Conservation (phyloP, 148 eudicot species). For the Diospyros kaki region DNA sequence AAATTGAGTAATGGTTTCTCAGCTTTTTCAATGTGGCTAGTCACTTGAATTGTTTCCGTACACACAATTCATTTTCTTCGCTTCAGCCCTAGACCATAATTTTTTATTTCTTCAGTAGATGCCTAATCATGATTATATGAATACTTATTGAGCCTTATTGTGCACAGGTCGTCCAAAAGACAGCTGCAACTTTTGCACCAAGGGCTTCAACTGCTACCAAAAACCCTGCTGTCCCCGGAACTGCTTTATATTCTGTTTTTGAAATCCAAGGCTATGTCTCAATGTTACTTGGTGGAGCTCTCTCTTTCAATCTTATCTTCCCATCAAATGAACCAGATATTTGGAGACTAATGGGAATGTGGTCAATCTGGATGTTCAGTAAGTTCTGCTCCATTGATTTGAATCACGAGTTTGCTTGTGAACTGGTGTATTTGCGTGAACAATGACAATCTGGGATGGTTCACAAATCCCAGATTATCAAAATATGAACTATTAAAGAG, state of each 20-base stretch:
- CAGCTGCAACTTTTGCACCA: conserved; percentile 98
- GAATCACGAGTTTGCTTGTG: conserved; percentile 2
- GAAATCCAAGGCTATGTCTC: conserved; percentile 85
- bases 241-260: conserved; percentile 62
- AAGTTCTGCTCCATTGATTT: conserved; percentile 30
- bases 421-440: not conserved
- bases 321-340: conserved; percentile 92
- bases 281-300: conserved; percentile 84
- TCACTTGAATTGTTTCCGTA: not conserved
- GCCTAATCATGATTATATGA: not conserved
- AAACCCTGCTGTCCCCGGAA: conserved; percentile 94
- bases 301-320: conserved; percentile 88
- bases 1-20: not conserved
- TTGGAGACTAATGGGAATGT: conserved; percentile 99
- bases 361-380: conserved; percentile 99
- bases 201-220: conserved; percentile 82
- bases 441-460: not conserved
- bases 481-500: no score
- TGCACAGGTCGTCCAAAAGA: conserved; percentile 72
- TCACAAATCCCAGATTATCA: no score
- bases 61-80: not conserved
- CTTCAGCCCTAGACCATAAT: not conserved
- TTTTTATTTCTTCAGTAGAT: not conserved
- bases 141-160: not conserved
- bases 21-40: not conserved